These are phyloP conservation scores for Mycena chlorophos DNA, from an alignment of 768 basidiomycete genomes.

Conservation along the genomic window DNA sequence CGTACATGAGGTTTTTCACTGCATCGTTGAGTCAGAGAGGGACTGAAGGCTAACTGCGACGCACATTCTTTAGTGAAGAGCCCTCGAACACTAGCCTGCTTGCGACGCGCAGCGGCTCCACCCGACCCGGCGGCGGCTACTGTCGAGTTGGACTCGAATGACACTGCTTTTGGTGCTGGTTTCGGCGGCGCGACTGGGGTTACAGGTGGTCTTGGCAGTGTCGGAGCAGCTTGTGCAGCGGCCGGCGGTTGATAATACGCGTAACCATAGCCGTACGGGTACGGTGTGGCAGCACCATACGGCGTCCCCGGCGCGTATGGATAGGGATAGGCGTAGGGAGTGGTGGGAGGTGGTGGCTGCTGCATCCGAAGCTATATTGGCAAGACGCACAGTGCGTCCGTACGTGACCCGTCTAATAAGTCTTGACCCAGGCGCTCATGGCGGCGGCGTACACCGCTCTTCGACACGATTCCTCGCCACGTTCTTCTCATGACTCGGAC, in stretches of 20 bases:
- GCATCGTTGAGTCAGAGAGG: conserved; percentile 16
- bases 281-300: no score
- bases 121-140: conserved; percentile 40
- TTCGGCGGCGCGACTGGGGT: neutral
- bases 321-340: neutral
- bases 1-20: conserved; percentile 90
- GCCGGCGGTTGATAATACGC: no score
- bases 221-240: neutral
- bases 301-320: neutral
- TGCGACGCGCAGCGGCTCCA: conserved; percentile 50
- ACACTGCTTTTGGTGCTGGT: neutral
- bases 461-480: conserved; percentile 37
- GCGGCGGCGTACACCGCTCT: no score
- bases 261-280: neutral
- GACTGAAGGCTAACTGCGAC: conserved; percentile 29
- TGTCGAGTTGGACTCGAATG: conserved; percentile 18
- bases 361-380: neutral
- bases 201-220: neutral
- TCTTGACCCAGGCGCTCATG: no score
- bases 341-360: conserved; percentile 1
- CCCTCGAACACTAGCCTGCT: conserved; percentile 70
- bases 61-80: conserved; percentile 80
- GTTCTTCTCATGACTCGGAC: conserved; percentile 60
- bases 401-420: no score
- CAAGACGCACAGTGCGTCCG: neutral